Evolutionary conservation across 225 moss, liverwort and hornwort species (phyloP).

Genomic region (Anthoceros angustus): DNA sequence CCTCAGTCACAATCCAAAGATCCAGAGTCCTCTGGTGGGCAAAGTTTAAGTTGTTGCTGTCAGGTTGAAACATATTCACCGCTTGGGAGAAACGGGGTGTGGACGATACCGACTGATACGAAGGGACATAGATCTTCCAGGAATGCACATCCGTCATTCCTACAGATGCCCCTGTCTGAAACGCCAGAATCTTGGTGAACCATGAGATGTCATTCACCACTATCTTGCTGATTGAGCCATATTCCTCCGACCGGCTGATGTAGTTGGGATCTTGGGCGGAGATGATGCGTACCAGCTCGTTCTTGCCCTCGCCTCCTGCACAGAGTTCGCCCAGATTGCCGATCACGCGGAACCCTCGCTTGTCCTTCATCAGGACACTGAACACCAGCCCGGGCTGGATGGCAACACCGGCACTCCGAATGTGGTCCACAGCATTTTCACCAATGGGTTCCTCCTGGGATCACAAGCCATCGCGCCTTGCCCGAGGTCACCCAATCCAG

Average conservation of each 20-base stretch:
- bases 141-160: neutral
- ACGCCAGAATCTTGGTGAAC: neutral
- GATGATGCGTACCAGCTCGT: neutral
- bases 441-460: neutral
- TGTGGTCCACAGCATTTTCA: neutral
- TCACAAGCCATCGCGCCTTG: neutral
- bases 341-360: neutral
- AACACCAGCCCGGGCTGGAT: neutral
- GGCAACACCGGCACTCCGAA: neutral
- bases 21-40: neutral
- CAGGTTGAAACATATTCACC: neutral
- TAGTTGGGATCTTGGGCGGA: neutral
- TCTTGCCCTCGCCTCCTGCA: neutral
- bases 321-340: neutral
- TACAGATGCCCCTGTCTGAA: neutral
- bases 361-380: neutral
- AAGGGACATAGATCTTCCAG: neutral
- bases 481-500: too few species aligned
- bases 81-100: neutral
- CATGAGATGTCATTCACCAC: neutral
- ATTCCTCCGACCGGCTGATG: neutral
- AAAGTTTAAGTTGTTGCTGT: neutral
- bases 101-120: neutral
- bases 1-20: too few species aligned
- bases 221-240: neutral